phyloP scores from a whole-genome alignment of 2,329 filamentous ascomycete species.

The Purpureocillium takamizusanense region DNA sequence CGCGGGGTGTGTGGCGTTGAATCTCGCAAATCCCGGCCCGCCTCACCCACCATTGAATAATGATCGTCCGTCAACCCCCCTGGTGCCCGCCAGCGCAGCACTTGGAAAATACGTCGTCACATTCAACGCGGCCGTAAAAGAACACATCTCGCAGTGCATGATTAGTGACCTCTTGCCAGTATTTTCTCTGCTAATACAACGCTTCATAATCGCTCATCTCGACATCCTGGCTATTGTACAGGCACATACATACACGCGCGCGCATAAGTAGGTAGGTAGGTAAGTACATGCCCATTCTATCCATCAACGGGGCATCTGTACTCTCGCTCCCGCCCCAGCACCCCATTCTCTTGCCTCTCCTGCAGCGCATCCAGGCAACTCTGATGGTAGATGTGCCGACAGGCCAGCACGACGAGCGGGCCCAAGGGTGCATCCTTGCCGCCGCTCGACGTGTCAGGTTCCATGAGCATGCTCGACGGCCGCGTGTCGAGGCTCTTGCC shows the following conservation, averaged over 20 bases:
- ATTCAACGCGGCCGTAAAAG: too few species aligned
- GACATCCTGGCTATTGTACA: not conserved
- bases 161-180: too few species aligned
- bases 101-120: too few species aligned
- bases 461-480: slow-evolving; percentile 30
- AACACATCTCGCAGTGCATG: too few species aligned
- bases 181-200: too few species aligned
- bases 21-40: too few species aligned
- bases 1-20: too few species aligned
- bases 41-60: too few species aligned
- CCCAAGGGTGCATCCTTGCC: slow-evolving; percentile 44
- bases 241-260: not conserved
- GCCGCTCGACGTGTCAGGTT: slow-evolving; percentile 15
- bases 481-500: slow-evolving; percentile 33
- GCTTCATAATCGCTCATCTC: not conserved
- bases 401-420: slow-evolving; percentile 58
- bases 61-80: too few species aligned
- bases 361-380: slow-evolving; percentile 59
- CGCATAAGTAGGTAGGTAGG: too few species aligned
- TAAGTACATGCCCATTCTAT: slow-evolving; percentile 17
- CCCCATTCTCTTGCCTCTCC: slow-evolving; percentile 40
- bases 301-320: slow-evolving; percentile 51
- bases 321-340: slow-evolving; percentile 35
- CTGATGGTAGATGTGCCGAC: slow-evolving; percentile 63
- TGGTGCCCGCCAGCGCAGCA: too few species aligned